Conservation (phyloP, 148 eudicot species). For the Suaeda aralocaspica region DNA sequence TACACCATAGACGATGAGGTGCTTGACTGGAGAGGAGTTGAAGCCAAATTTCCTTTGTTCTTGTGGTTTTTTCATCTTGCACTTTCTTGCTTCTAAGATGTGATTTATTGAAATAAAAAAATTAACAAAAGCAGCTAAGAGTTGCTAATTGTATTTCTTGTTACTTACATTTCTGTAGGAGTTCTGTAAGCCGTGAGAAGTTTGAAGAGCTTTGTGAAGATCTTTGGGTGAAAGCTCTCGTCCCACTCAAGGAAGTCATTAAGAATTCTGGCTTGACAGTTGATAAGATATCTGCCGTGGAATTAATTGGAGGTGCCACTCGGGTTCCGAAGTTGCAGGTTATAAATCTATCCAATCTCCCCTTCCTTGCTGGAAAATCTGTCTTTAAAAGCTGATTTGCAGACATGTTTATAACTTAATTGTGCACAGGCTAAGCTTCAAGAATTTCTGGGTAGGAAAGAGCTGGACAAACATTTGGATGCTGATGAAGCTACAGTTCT, state of each 20-base stretch:
- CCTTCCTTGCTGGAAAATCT: not conserved
- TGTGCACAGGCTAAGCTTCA: constrained; percentile 79
- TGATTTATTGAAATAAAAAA: not conserved
- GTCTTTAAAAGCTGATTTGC: not conserved
- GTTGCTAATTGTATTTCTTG: constrained; percentile 1
- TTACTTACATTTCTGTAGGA: constrained; percentile 42
- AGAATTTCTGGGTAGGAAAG: constrained; percentile 85
- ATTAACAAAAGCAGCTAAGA: not conserved
- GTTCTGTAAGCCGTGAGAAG: constrained; percentile 89
- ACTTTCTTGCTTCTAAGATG: not conserved
- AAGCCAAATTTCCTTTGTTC: not conserved
- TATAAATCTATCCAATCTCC: constrained; percentile 13
- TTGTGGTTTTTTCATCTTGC: not conserved
- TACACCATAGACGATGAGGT: not conserved
- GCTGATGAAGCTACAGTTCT: constrained; percentile 95
- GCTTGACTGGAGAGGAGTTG: not conserved
- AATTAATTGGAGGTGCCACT: constrained; percentile 96
- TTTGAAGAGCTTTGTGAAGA: constrained; percentile 91
- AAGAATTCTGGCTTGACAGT: constrained; percentile 61
- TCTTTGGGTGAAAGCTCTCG: constrained; percentile 78
- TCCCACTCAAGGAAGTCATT: constrained; percentile 69
- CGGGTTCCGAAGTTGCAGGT: constrained; percentile 97
- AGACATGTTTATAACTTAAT: constrained; percentile 4
- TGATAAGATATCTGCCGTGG: constrained; percentile 78
- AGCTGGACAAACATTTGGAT: constrained; percentile 90